Conservation (phyloP, 2,329 filamentous ascomycete species). For the Colletotrichum euphorbiae region DNA sequence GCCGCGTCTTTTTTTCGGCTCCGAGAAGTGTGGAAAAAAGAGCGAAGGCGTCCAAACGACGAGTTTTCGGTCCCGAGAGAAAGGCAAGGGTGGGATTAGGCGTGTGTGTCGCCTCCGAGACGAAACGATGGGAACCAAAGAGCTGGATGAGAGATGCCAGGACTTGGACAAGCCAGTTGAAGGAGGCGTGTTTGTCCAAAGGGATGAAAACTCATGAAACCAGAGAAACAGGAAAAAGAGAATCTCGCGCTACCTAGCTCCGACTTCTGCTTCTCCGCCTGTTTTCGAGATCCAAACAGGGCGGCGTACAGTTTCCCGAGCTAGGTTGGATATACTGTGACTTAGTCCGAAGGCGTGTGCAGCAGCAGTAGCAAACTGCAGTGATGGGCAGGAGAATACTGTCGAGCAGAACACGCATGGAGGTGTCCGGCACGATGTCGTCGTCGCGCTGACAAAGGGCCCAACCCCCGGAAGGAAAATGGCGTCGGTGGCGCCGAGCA, state of each 20-base stretch:
- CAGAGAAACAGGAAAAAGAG: not conserved
- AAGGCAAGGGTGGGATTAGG: not conserved
- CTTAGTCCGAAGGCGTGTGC: not conserved
- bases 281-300: constrained; percentile 22
- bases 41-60: not conserved
- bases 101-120: not conserved
- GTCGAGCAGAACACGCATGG: not conserved
- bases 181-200: constrained; percentile 3
- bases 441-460: constrained; percentile 10
- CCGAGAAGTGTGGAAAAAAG: not conserved
- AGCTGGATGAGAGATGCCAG: too few species aligned
- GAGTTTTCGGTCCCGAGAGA: not conserved
- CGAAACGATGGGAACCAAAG: not conserved
- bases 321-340: constrained; percentile 12
- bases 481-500: constrained; percentile 22
- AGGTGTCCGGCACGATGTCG: constrained; percentile 13
- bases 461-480: not conserved
- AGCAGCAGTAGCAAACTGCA: too few species aligned
- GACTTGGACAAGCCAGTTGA: not conserved
- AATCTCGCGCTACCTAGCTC: not conserved
- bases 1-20: not conserved
- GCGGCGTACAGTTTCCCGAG: constrained; percentile 3
- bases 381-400: not conserved
- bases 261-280: not conserved
- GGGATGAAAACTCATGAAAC: not conserved